Conservation (phyloP, 257 asterid genomes). For the Avicennia marina region DNA sequence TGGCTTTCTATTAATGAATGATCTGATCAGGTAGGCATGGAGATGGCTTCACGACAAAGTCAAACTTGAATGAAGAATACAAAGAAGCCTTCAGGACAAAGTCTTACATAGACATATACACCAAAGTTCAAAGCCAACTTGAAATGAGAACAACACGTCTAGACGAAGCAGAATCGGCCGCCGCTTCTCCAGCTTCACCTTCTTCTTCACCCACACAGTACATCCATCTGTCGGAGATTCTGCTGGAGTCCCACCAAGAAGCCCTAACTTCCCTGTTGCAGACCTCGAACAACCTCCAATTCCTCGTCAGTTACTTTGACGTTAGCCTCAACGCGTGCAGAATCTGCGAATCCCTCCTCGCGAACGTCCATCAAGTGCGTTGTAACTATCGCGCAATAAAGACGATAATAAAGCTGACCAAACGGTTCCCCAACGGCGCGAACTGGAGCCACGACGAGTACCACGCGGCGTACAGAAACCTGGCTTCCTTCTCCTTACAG, state of each 20-base stretch:
- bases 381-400: constrained; percentile 23
- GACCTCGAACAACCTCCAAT: constrained; percentile 20
- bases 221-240: not conserved
- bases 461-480: constrained; percentile 19
- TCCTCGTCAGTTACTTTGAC: constrained; percentile 42
- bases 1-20: no score
- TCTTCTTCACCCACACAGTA: constrained; percentile 15
- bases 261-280: constrained; percentile 20
- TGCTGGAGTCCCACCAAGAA: constrained; percentile 39
- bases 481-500: constrained; percentile 33
- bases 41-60: no score
- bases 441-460: constrained; percentile 21
- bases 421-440: constrained; percentile 16
- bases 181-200: constrained; percentile 21
- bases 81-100: constrained; percentile 64
- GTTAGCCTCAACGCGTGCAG: constrained; percentile 47
- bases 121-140: constrained; percentile 39
- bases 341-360: constrained; percentile 51
- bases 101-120: constrained; percentile 53
- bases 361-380: constrained; percentile 32
- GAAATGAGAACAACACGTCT: not conserved
- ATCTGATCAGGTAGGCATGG: constrained; percentile 31
- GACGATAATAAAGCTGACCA: constrained; percentile 20
- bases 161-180: constrained; percentile 17
- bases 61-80: constrained; percentile 57